phyloP scores from a whole-genome alignment of 495 filamentous ascomycete species.

The Elaphomyces granulatus region DNA sequence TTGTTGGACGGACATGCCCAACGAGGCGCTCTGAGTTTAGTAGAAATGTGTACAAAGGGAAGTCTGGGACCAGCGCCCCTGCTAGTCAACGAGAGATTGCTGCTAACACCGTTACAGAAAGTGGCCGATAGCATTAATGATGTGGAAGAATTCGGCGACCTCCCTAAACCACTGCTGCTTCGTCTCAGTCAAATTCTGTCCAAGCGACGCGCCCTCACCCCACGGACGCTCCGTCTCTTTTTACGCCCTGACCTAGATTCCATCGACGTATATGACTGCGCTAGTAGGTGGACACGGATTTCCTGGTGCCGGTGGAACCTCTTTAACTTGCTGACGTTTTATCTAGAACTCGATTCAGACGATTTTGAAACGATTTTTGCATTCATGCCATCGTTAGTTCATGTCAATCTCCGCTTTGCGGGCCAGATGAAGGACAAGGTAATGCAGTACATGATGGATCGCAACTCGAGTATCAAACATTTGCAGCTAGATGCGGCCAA shows the following conservation, averaged over 20 bases:
- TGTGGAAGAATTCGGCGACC: conserved; percentile 69
- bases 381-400: conserved; percentile 48
- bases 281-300: no score
- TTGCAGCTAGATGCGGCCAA: conserved; percentile 65
- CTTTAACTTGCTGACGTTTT: not conserved
- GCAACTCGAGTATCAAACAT: conserved; percentile 44
- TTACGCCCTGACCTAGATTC: conserved; percentile 49
- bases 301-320: conserved; percentile 2
- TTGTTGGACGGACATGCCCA: conserved; percentile 58
- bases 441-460: conserved; percentile 63
- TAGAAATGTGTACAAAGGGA: conserved; percentile 65
- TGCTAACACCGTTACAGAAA: conserved; percentile 30
- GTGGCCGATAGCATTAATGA: conserved; percentile 69
- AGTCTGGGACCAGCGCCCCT: not conserved
- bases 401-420: conserved; percentile 61
- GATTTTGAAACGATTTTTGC: conserved; percentile 73
- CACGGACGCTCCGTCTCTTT: conserved; percentile 61
- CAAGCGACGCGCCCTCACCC: conserved; percentile 57
- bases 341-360: conserved; percentile 47
- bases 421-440: conserved; percentile 75
- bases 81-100: no score
- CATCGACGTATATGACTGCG: conserved; percentile 68
- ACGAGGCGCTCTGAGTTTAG: conserved; percentile 56
- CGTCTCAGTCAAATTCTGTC: conserved; percentile 69
- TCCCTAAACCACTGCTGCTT: conserved; percentile 52